phyloP scores from a whole-genome alignment of 305 asterid genomes.

The Solanum hybrid region DNA sequence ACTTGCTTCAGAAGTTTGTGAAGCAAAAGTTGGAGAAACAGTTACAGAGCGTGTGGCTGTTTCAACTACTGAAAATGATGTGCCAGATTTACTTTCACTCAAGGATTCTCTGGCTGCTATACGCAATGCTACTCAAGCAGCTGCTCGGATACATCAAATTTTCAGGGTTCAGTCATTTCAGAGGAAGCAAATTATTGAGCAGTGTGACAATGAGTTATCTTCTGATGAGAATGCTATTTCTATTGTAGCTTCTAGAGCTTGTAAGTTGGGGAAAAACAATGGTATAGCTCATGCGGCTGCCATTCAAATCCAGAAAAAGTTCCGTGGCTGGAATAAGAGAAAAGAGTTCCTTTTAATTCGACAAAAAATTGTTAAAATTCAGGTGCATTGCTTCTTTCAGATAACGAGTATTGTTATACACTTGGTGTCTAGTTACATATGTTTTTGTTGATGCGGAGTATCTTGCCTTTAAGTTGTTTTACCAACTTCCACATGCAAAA shows the following conservation, averaged over 20 bases:
- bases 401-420: background rate
- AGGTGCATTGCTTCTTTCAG: constrained; percentile 43
- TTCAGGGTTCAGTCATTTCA: constrained; percentile 83
- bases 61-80: constrained; percentile 52
- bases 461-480: background rate
- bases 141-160: constrained; percentile 87
- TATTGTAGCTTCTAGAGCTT: constrained; percentile 40
- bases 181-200: constrained; percentile 55
- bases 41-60: constrained; percentile 62
- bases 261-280: constrained; percentile 42
- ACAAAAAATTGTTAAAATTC: constrained; percentile 81
- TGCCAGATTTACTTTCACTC: constrained; percentile 51
- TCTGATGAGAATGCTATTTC: constrained; percentile 54
- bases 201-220: constrained; percentile 28
- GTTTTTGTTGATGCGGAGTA: background rate
- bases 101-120: constrained; percentile 95
- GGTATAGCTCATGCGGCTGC: constrained; percentile 68
- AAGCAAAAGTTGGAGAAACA: constrained; percentile 36
- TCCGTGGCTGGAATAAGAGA: constrained; percentile 89
- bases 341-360: constrained; percentile 65
- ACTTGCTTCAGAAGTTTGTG: constrained; percentile 27
- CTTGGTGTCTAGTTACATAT: background rate
- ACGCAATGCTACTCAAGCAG: constrained; percentile 89
- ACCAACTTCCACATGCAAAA: background rate
- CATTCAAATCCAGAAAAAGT: constrained; percentile 72